phyloP scores from a whole-genome alignment of 805 yeast genomes.

The Jamesozyma piceae region DNA sequence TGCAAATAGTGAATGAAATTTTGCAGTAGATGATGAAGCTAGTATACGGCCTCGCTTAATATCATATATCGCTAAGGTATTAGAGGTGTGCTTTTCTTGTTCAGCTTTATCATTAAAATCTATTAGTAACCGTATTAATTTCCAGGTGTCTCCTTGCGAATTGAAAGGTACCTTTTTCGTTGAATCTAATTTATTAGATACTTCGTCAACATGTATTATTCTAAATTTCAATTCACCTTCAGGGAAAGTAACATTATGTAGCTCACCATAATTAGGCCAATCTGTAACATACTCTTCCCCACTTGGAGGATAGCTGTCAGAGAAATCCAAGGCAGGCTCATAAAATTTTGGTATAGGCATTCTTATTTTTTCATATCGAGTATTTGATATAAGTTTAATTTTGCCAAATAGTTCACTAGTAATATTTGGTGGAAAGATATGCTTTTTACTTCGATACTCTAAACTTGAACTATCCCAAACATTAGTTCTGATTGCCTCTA shows the following conservation, averaged over 20 bases:
- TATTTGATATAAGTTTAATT: slow-evolving; percentile 24
- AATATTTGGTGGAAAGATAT: slow-evolving; percentile 36
- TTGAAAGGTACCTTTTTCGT: slow-evolving; percentile 21
- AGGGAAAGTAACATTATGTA: slow-evolving; percentile 25
- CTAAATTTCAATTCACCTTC: slow-evolving; percentile 21
- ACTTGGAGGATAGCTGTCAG: slow-evolving; percentile 19
- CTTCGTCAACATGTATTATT: slow-evolving; percentile 17
- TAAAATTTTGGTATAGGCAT: slow-evolving; percentile 32
- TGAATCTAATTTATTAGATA: slow-evolving; percentile 12
- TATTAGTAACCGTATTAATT: slow-evolving; percentile 31
- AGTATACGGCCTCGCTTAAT: slow-evolving; percentile 56
- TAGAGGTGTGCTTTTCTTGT: slow-evolving; percentile 39
- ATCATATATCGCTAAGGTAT: slow-evolving; percentile 55
- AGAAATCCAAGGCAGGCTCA: slow-evolving; percentile 22
- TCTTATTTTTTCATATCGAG: slow-evolving; percentile 10
- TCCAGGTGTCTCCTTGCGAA: slow-evolving; percentile 31
- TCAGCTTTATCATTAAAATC: slow-evolving; percentile 39
- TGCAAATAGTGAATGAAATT: slow-evolving; percentile 52
- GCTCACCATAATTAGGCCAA: slow-evolving; percentile 15
- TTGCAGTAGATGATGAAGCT: slow-evolving; percentile 51
- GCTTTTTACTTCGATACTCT: slow-evolving; percentile 13
- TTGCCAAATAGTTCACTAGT: slow-evolving; percentile 41
- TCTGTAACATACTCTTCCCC: slow-evolving; percentile 22
- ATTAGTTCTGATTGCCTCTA: slow-evolving; percentile 33
- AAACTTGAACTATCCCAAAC: slow-evolving; percentile 42